Percentiles rank a stretch among this genome's conserved stretches.
Conservation (phyloP, 306 rosid genomes). For the Lagenaria siceraria region DNA sequence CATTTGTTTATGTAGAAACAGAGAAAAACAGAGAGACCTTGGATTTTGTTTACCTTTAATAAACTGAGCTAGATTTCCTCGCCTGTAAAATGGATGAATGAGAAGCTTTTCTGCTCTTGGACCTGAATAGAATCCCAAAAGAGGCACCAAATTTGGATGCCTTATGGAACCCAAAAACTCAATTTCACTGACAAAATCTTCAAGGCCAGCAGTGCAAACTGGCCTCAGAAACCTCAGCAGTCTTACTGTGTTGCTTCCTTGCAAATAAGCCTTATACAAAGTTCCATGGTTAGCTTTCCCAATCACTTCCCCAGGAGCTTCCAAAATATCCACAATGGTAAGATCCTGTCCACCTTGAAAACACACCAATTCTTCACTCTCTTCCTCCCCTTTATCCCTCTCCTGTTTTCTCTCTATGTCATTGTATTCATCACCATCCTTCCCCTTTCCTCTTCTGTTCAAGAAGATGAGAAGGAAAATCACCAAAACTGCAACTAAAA, state of each 20-base stretch:
- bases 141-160: conserved; percentile 76
- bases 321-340: conserved; percentile 62
- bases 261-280: conserved; percentile 75
- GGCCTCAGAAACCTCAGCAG: conserved; percentile 87
- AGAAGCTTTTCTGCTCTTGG: conserved; percentile 98
- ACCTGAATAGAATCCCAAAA: conserved; percentile 83
- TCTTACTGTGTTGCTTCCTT: conserved; percentile 46
- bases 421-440: conserved; percentile 9
- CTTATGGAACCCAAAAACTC: conserved; percentile 55
- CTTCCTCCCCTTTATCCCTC: conserved; percentile 19
- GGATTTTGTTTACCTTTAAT: conserved; percentile 41
- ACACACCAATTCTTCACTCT: conserved; percentile 43
- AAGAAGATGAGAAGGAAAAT: conserved; percentile 33
- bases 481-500: conserved; percentile 19
- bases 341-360: conserved; percentile 71
- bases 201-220: conserved; percentile 37
- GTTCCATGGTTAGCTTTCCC: conserved; percentile 89
- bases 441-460: conserved; percentile 22
- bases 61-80: conserved; percentile 72
- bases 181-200: conserved; percentile 49
- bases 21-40: not conserved
- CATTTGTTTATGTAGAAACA: not conserved
- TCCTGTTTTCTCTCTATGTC: conserved; percentile 51
- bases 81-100: conserved; percentile 72
- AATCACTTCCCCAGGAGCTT: conserved; percentile 96